Evolutionary conservation across 2,329 filamentous ascomycete genomes (phyloP), one percentile per base, ranked within the genome.

Genomic region (Aspergillus sergii): DNA sequence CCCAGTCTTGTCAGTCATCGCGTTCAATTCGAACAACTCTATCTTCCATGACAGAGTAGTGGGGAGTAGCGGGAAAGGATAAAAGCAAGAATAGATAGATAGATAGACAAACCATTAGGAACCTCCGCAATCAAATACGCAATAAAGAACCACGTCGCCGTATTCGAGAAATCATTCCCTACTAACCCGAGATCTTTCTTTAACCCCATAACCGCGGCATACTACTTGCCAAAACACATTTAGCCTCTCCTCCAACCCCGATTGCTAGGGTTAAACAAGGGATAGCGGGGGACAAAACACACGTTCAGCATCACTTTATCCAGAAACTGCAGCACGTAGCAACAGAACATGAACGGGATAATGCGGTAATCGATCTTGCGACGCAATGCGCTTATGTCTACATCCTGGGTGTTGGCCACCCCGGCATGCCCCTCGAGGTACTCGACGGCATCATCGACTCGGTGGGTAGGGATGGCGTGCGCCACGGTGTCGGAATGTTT

Each of bases 181-280:
- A 73, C 71, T 16, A 89, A 79, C 1, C 81, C 76, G 2, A 87
- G 80, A 56, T 88, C 85, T 62, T 80, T 75, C 32, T 74, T 79
- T 7, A 90, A 73, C 7, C 86, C 86, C 87, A 90, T 90, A 43
- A 90, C 86, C 58, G 84, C 85, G 12, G 86, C 86, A 70, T 89
- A 89, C 57, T 59, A 30, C 26, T 8, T 0, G 3, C 12, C 3
- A 21, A 10, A n/a, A 6, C 23, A 12, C 26, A 34, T 10, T 50
- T 26, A 60, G 53, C 14, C 43, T 34, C 32, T 32, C 30, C 26
- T 39, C 11, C 26, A 10, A 2, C 8, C 11, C 8, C 7, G 19
- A 36, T 36, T 34, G n/a, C 48, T 43, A 36, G 26, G 9, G 26
- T 48, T 28, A 26, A 34, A 16, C 16, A 28, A 11, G 19, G 19